phyloP scores from a whole-genome alignment of 495 filamentous ascomycete genomes.

The Stereocaulon alpinum region DNA sequence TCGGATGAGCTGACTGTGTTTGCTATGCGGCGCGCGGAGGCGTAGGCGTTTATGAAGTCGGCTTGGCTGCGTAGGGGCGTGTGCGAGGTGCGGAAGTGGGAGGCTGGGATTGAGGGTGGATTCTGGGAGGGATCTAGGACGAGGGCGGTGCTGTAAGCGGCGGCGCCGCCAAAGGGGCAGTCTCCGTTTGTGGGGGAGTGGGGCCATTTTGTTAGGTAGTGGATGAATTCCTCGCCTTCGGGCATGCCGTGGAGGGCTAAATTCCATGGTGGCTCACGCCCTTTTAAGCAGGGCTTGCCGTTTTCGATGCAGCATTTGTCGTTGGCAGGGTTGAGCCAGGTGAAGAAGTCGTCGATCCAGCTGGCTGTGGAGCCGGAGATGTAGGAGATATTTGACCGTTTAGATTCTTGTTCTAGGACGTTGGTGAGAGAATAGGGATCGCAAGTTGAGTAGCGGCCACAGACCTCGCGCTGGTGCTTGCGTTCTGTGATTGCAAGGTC shows the following conservation, averaged over 20 bases:
- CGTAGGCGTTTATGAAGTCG: conserved; percentile 90
- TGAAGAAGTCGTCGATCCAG: conserved; percentile 94
- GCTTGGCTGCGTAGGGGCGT: conserved; percentile 73
- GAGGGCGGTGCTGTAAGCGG: conserved; percentile 75
- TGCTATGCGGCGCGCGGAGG: conserved; percentile 82
- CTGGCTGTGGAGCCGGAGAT: conserved; percentile 86
- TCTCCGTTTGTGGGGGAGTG: conserved; percentile 64
- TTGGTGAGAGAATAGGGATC: conserved; percentile 74
- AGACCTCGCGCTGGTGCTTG: conserved; percentile 69
- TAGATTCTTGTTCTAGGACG: conserved; percentile 83
- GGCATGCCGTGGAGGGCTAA: conserved; percentile 84
- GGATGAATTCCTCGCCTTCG: conserved; percentile 76
- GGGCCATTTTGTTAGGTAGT: conserved; percentile 77
- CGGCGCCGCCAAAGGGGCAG: conserved; percentile 80
- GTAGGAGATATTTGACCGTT: conserved; percentile 80
- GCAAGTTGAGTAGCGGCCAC: conserved; percentile 84
- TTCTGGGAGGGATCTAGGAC: conserved; percentile 57
- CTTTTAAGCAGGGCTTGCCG: conserved; percentile 62
- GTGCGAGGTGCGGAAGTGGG: conserved; percentile 86
- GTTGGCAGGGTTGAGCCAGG: conserved; percentile 83
- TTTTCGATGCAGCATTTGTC: conserved; percentile 67
- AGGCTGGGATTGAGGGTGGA: conserved; percentile 40
- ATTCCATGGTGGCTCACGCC: conserved; percentile 72
- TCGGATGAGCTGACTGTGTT: conserved; percentile 55
- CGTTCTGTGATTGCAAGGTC: conserved; percentile 68